Evolutionary conservation across 2,329 filamentous ascomycete species (phyloP), one percentile per base, ranked within the genome.

Genomic region (Xylariaceae sp.): DNA sequence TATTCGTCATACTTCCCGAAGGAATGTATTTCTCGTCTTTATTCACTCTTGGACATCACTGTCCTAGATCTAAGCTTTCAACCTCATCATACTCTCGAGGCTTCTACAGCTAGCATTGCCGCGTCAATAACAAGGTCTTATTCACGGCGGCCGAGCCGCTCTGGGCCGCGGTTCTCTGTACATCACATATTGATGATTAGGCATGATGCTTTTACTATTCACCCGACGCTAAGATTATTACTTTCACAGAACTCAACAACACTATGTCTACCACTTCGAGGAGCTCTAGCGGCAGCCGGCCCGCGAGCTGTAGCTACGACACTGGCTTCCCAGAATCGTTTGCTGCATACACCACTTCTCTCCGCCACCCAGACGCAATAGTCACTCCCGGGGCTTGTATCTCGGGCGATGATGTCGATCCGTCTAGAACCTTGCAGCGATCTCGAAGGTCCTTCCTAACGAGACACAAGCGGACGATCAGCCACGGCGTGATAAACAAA

Each of bases 351-450:
- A 88, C 86, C 64, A 88, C 85, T 14, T 85, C 84, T 2, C 74
- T 84, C 16, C 82, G 81, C 19, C 84, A 88, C 57, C 85, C 85
- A 20, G 83, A 86, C 18, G 85, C 85, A 55, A 79, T 86, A 62
- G 76, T 82, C 6, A 81, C 79, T 14, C 79, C 79, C 47, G 77
- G 83, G 58, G 85, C 84, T 44, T 79, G 74, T 64, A 83, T 88
- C 56, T 79, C 78, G 40, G 77, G 81, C 51, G 78, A 81, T 50
- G 82, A 86, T 59, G 71, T 84, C 44, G 74, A 78, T 50, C 71
- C 78, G 1, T 70, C 72, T 20, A 74, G 72, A 47, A 73, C 75
- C 29, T 65, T 79, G 42, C 69, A 73, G 37, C 75, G 79, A 44
- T 75, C 78, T 41, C 75, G 76, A 44, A 77, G 75, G 21, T 77